A percentile compares a stretch with the other conserved stretches of the same genome.
Evolutionary conservation across 805 yeast genomes (phyloP).

Genomic region (Barnettozyma sp.): DNA sequence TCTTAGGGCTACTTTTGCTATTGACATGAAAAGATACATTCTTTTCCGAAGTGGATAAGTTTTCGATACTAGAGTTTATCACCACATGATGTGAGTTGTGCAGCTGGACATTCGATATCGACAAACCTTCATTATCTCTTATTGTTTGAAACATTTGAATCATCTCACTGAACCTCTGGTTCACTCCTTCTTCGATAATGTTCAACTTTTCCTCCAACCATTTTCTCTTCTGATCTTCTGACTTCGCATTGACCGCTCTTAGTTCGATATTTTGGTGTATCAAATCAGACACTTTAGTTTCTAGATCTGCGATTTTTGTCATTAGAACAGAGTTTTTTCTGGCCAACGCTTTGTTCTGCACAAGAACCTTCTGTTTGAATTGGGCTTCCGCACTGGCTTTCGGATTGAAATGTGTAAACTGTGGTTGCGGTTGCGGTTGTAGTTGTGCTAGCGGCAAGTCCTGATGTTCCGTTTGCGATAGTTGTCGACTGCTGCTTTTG

Average conservation of each 20-base stretch:
- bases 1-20: slow-evolving; percentile 22
- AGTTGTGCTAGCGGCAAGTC: too few relatives aligned
- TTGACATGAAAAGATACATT: slow-evolving; percentile 24
- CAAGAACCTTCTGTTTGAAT: slow-evolving; percentile 24
- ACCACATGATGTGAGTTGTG: slow-evolving; percentile 9
- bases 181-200: slow-evolving; percentile 35
- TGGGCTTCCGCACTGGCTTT: slow-evolving; percentile 10
- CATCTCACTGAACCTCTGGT: slow-evolving; percentile 39
- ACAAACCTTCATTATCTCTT: slow-evolving; percentile 35
- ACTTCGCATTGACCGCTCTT: slow-evolving; percentile 30
- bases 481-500: slow-evolving; percentile 8
- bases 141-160: slow-evolving; percentile 35
- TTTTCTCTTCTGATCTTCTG: slow-evolving; percentile 26
- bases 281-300: slow-evolving; percentile 41
- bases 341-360: slow-evolving; percentile 50
- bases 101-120: slow-evolving; percentile 12
- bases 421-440: too few relatives aligned
- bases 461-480: slow-evolving; percentile 8
- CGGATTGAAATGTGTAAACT: slow-evolving; percentile 7
- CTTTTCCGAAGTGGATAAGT: slow-evolving; percentile 13
- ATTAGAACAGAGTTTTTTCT: slow-evolving; percentile 48
- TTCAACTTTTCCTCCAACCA: slow-evolving; percentile 33
- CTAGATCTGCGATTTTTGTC: slow-evolving; percentile 46
- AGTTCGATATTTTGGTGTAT: slow-evolving; percentile 43
- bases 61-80: slow-evolving; percentile 3